Conservation (phyloP, 257 asterid species). For the Fraxinus excelsior region DNA sequence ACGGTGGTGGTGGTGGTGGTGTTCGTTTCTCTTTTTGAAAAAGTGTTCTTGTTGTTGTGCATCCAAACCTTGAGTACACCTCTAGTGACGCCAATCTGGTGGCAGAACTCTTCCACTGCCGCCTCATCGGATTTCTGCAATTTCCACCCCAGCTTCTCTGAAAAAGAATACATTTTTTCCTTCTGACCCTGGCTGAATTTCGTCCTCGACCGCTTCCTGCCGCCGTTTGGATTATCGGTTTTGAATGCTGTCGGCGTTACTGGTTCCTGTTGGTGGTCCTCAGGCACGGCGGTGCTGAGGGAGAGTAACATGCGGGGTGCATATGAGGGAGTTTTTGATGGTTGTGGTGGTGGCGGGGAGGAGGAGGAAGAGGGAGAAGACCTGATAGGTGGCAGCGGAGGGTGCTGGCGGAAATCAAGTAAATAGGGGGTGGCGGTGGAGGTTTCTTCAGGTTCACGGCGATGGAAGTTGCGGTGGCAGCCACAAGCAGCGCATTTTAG, state of each 20-base stretch:
- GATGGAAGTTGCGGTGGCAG: conserved; percentile 42
- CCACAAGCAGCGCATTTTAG: conserved; percentile 33
- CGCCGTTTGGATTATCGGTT: conserved; percentile 1
- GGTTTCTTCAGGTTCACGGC: conserved; percentile 24
- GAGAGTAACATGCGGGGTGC: neutral
- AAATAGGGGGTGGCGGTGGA: conserved; percentile 19
- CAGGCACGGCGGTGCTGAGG: conserved; percentile 15
- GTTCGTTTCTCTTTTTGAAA: conserved; percentile 11
- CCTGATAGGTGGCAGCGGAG: neutral
- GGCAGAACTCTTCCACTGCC: conserved; percentile 29
- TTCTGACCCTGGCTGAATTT: conserved; percentile 29
- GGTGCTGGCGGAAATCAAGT: conserved; percentile 23
- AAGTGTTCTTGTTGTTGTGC: conserved; percentile 46
- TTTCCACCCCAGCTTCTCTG: conserved; percentile 32
- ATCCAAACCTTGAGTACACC: conserved; percentile 51
- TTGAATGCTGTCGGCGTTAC: conserved; percentile 19
- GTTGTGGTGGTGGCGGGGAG: neutral
- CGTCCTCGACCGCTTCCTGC: conserved; percentile 30
- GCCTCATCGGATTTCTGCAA: conserved; percentile 28
- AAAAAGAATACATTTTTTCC: conserved; percentile 24
- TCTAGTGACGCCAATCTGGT: conserved; percentile 36
- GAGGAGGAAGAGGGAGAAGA: conserved; percentile 1
- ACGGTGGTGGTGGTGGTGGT: neutral
- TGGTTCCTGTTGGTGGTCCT: conserved; percentile 8
- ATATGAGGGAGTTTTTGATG: neutral